Evolutionary conservation across 768 basidiomycete genomes (phyloP).

Genomic region (Rhizopogon rudus): DNA sequence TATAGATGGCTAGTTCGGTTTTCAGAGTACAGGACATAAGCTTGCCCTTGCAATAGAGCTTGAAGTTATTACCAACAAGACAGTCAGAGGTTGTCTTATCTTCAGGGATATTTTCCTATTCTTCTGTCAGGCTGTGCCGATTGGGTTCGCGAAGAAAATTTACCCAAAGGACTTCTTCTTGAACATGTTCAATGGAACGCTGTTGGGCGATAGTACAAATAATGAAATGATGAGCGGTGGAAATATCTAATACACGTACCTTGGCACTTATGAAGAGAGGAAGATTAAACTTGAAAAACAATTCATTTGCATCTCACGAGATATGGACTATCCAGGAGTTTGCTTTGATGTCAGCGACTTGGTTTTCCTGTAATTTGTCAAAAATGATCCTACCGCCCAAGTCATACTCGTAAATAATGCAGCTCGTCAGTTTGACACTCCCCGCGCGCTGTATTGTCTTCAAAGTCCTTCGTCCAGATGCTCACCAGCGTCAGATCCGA

Average conservation of each 20-base stretch:
- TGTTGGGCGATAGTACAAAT: not conserved
- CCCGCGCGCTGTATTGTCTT: slow-evolving; percentile 18
- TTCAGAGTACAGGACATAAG: slow-evolving; percentile 16
- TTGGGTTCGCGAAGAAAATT: not conserved
- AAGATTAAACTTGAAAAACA: slow-evolving; percentile 10
- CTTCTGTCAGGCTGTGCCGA: not conserved
- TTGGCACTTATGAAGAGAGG: slow-evolving; percentile 16
- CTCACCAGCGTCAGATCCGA: slow-evolving; percentile 15
- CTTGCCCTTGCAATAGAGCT: slow-evolving; percentile 18
- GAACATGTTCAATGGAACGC: slow-evolving; percentile 19
- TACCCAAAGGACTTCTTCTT: slow-evolving; percentile 1
- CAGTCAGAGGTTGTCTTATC: slow-evolving; percentile 16
- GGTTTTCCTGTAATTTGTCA: no score
- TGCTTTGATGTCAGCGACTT: not conserved
- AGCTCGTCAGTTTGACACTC: slow-evolving; percentile 17
- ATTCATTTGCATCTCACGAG: slow-evolving; percentile 12
- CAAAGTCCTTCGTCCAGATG: slow-evolving; percentile 18
- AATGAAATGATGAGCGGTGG: not conserved
- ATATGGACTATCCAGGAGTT: slow-evolving; percentile 25
- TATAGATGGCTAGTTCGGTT: slow-evolving; percentile 17
- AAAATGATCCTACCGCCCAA: slow-evolving; percentile 5
- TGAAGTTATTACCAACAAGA: slow-evolving; percentile 17
- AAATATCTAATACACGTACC: slow-evolving; percentile 2
- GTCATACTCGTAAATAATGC: slow-evolving; percentile 22
- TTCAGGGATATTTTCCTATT: slow-evolving; percentile 17